Evolutionary conservation across 164 flowering plant genomes (phyloP).

Genomic region (Warburgia ugandensis): DNA sequence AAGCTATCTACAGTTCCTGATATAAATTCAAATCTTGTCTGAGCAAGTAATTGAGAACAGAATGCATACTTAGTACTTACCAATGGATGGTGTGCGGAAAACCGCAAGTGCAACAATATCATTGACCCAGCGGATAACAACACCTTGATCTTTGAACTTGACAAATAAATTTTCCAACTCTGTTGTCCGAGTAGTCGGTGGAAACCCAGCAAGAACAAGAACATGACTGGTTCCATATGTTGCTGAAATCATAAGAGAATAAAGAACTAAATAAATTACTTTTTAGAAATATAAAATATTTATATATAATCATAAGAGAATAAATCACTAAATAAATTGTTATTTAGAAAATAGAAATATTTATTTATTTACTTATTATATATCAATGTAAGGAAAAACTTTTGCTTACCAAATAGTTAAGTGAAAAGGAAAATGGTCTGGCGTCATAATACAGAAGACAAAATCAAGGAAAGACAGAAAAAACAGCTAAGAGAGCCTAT

Average conservation of each 20-base stretch:
- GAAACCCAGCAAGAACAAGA: slow-evolving; percentile 78
- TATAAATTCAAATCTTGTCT: too few relatives aligned
- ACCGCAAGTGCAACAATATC: slow-evolving; percentile 94
- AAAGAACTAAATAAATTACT: background rate
- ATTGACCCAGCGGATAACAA: slow-evolving; percentile 86
- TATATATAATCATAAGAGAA: background rate
- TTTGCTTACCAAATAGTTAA: too few relatives aligned
- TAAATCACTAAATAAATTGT: too few relatives aligned
- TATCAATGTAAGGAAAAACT: too few relatives aligned
- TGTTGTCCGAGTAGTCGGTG: slow-evolving; percentile 62
- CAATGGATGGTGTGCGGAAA: slow-evolving; percentile 59
- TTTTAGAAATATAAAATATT: background rate
- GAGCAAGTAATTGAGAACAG: too few relatives aligned
- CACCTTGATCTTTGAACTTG: slow-evolving; percentile 50
- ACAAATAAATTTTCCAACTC: slow-evolving; percentile 72
- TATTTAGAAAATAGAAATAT: too few relatives aligned
- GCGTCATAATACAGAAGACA: too few relatives aligned
- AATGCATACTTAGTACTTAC: too few relatives aligned
- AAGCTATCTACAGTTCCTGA: too few relatives aligned
- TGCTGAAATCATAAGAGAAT: slow-evolving; percentile 35
- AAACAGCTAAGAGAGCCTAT: background rate
- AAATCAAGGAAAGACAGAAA: too few relatives aligned
- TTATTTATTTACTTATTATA: too few relatives aligned
- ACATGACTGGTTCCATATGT: slow-evolving; percentile 70
- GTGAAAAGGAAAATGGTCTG: too few relatives aligned